These are phyloP conservation scores for Septoria linicola DNA, from an alignment of 2,329 filamentous ascomycete genomes.

Conservation along the genomic window DNA sequence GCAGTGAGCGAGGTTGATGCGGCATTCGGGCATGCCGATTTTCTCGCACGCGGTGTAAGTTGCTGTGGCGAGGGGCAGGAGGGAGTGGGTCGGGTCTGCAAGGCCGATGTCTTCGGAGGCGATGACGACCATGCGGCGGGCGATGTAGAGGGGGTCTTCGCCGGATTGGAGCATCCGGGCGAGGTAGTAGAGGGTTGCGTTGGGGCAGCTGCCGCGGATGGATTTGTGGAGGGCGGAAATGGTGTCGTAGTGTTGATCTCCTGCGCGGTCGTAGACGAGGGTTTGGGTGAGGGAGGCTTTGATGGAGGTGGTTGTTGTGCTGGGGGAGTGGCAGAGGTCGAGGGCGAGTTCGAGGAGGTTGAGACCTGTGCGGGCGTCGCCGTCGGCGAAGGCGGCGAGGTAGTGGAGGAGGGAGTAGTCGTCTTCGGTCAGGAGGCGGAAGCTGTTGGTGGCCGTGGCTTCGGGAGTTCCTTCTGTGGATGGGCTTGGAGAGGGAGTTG, in stretches of 20 bases:
- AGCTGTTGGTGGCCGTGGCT: constrained; percentile 6
- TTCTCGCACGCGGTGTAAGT: constrained; percentile 86
- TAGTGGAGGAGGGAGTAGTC: constrained; percentile 68
- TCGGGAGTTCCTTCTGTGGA: constrained; percentile 19
- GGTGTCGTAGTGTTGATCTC: constrained; percentile 96
- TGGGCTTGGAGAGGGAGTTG: constrained; percentile 40
- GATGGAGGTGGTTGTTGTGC: constrained; percentile 68
- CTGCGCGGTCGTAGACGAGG: constrained; percentile 88
- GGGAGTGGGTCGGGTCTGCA: constrained; percentile 78
- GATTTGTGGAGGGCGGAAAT: constrained; percentile 98
- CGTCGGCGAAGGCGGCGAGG: constrained; percentile 82
- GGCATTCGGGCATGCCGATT: constrained; percentile 90
- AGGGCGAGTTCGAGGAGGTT: constrained; percentile 90
- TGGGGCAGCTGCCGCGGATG: constrained; percentile 79
- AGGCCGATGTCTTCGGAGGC: constrained; percentile 92
- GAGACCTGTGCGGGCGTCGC: constrained; percentile 87
- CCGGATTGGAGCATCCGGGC: constrained; percentile 93
- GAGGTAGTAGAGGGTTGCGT: constrained; percentile 91
- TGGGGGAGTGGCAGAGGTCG: constrained; percentile 65
- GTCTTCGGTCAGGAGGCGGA: constrained; percentile 62
- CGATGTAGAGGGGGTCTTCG: constrained; percentile 90
- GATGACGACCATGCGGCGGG: constrained; percentile 88
- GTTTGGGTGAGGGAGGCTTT: constrained; percentile 86
- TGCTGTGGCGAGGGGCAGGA: constrained; percentile 80
- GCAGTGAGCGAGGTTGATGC: constrained; percentile 87